These are phyloP conservation scores for Penicillium arizonense DNA, from an alignment of 495 filamentous ascomycete genomes.

Conservation along the genomic window DNA sequence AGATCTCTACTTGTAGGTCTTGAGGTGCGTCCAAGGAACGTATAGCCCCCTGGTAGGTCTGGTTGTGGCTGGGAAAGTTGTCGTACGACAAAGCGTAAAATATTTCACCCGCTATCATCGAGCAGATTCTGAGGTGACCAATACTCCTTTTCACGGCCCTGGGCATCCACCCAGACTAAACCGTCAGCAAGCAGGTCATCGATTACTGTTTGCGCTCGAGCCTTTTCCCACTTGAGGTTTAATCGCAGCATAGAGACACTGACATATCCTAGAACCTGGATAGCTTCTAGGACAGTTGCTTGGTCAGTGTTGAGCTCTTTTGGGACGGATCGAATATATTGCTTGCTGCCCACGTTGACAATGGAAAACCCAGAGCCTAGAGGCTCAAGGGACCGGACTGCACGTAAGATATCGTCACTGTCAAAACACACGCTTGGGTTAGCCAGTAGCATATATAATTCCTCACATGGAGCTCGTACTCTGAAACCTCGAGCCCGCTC, in stretches of 20 bases:
- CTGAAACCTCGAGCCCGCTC: slow-evolving; percentile 66
- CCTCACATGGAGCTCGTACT: slow-evolving; percentile 37
- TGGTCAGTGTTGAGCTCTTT: slow-evolving; percentile 97
- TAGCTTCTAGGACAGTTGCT: slow-evolving; percentile 84
- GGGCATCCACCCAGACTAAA: slow-evolving; percentile 91
- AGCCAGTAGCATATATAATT: background rate
- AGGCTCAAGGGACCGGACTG: slow-evolving; percentile 82
- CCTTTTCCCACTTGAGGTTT: slow-evolving; percentile 85
- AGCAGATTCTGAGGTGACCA: slow-evolving; percentile 73
- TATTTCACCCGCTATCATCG: slow-evolving; percentile 37
- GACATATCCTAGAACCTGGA: slow-evolving; percentile 82
- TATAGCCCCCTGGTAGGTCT: too few relatives aligned
- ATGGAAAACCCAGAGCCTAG: slow-evolving; percentile 86
- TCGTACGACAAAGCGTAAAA: background rate
- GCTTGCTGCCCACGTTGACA: slow-evolving; percentile 73
- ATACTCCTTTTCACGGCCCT: slow-evolving; percentile 86
- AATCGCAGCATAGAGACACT: slow-evolving; percentile 86
- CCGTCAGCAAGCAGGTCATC: slow-evolving; percentile 89
- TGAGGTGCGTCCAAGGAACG: too few relatives aligned
- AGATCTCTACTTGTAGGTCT: too few relatives aligned
- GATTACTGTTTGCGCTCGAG: slow-evolving; percentile 81
- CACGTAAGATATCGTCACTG: slow-evolving; percentile 88
- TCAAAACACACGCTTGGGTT: background rate
- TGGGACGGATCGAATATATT: slow-evolving; percentile 88
- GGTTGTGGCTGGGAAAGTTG: too few relatives aligned